Evolutionary conservation across 257 asterid species (phyloP).

Genomic region (Solanum appendiculatum): DNA sequence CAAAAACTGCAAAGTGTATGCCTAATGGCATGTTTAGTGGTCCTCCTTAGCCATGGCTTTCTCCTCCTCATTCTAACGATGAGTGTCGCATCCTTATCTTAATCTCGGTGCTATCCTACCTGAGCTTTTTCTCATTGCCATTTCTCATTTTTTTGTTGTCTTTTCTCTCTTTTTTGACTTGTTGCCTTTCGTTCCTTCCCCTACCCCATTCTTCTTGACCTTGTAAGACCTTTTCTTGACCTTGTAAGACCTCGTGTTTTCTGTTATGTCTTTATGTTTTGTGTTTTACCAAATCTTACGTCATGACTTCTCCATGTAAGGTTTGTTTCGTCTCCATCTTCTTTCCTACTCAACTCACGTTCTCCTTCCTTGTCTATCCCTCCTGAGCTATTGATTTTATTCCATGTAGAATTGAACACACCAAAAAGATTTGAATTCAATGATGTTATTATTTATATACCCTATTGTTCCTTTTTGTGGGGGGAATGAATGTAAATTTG

Average conservation of each 20-base stretch:
- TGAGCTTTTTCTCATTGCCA: conserved; percentile 54
- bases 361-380: conserved; percentile 99
- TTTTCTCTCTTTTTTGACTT: conserved; percentile 32
- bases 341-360: conserved; percentile 40
- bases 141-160: background rate
- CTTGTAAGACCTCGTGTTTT: conserved; percentile 72
- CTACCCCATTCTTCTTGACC: conserved; percentile 45
- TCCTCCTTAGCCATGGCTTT: background rate
- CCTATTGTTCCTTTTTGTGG: background rate
- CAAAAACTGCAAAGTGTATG: conserved; percentile 10
- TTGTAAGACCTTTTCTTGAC: conserved; percentile 92
- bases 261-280: background rate
- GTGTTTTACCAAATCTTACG: background rate
- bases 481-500: background rate
- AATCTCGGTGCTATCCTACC: conserved; percentile 67
- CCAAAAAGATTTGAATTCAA: background rate
- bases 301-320: conserved; percentile 12
- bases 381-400: conserved; percentile 60
- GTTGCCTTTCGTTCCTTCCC: conserved; percentile 36
- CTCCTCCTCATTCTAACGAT: background rate
- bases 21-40: conserved; percentile 1
- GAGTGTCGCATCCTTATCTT: conserved; percentile 1
- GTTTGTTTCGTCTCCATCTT: background rate
- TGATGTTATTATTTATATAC: background rate
- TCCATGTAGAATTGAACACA: background rate